Base-by-base conservation (phyloP, 2,329 filamentous ascomycete genomes). In the Trematosphaeria pertusa region DNA sequence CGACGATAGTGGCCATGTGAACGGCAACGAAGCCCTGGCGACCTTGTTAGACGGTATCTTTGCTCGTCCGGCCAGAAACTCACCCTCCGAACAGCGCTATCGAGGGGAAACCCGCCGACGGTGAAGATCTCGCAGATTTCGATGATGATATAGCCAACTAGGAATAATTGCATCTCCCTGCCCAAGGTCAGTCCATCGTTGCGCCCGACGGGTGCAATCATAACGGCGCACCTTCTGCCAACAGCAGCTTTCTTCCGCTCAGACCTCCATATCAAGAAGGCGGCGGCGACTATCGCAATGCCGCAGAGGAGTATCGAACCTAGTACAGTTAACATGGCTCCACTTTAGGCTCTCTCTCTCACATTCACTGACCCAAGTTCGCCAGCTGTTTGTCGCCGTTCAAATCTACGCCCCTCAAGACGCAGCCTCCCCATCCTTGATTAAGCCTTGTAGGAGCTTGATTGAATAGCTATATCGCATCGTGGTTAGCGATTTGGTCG, bases 111-210 rank as follows among this genome's bases (percentile, higher is more conserved):
- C 21, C 87, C 89, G 59, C 94, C 94, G 26, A 97, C 86, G 0
- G 91, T 92, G 75, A 99, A 97, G 65, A 99, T 96, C 72, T 97
- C 94, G 75, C 92, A 97, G 64, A 99, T 89, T 62, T 89, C 86
- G 51, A 97, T 86, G 48, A 97, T 74, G 46, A 96, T 87, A 71
- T 91, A 99, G 39, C 88, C 87, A 32, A 89, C 53, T 39, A 99
- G 83, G 75, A 99, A 97, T 24, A 97, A 65, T 80, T 99, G 94
- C 84, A 99, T 97, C 74, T 99, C 94, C 73, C 94, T 96, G 65
- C 46, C 43, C 33, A 52, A 45, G 60, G 65, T 67, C 21, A 68
- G 62, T 54, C 21, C n/a, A 1, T 0, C 5, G 31, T 32, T 31
- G 3, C 15, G 14, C 21, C 1, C 4, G 18, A 12, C 12, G 9